A percentile compares a stretch with the other conserved stretches of the same genome.
phyloP scores from a whole-genome alignment of 1,284 basidiomycete genomes.

The Cutaneotrichosporon sp. region DNA sequence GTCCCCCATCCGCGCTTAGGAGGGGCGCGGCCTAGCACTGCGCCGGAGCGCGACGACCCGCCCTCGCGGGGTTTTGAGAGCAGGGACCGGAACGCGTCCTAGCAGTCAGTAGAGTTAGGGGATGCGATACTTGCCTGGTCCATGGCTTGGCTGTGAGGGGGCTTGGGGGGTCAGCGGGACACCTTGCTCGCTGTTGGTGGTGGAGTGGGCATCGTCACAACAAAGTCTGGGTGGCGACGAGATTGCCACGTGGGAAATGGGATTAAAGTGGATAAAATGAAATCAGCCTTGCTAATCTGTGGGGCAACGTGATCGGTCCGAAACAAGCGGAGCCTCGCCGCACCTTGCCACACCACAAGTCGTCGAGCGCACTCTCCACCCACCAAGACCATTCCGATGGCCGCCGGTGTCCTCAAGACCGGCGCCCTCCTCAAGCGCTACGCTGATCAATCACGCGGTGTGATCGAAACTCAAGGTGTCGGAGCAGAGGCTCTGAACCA shows the following conservation, averaged over 20 bases:
- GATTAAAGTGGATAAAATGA: conserved; percentile 8
- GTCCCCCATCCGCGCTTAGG: conserved; percentile 44
- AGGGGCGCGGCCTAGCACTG: conserved; percentile 36
- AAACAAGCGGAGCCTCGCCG: too few species aligned
- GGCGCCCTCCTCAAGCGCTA: too few species aligned
- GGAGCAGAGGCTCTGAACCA: too few species aligned
- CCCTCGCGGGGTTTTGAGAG: conserved; percentile 37
- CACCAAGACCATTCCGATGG: too few species aligned
- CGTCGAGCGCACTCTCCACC: too few species aligned
- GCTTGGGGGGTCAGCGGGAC: not conserved
- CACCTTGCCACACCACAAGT: too few species aligned
- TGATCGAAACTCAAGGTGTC: too few species aligned
- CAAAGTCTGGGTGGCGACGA: not conserved
- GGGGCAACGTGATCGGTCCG: too few species aligned
- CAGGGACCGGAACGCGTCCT: conserved; percentile 49
- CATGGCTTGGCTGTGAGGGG: conserved; percentile 23
- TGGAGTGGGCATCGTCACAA: conserved; percentile 2
- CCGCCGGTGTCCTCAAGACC: too few species aligned
- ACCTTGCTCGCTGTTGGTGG: not conserved
- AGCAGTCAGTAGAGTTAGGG: conserved; percentile 5
- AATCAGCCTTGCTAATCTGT: not conserved
- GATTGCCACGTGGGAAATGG: not conserved
- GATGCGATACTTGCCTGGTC: conserved; percentile 34
- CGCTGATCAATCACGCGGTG: too few species aligned
- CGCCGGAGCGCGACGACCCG: conserved; percentile 25